Base-by-base conservation (phyloP, 2,329 filamentous ascomycete genomes). In the Allantophomopsis lycopodina region DNA sequence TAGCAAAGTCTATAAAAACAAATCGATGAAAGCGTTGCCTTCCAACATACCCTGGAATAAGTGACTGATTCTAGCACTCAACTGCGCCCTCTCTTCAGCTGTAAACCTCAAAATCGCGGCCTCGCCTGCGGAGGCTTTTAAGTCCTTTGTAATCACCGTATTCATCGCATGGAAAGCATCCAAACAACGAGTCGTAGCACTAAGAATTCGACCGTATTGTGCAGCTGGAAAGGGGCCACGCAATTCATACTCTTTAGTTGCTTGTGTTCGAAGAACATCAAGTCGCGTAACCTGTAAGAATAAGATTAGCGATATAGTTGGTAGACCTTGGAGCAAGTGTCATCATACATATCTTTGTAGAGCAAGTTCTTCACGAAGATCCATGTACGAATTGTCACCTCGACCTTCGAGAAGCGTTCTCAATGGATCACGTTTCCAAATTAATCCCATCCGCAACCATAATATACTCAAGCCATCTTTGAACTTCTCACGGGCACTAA, bases 111-210 rank as follows among this genome's bases (percentile, higher is more conserved):
- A 64, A 31, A 96, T 71, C 7, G 81, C 79, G 41, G 80, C 76
- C 61, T 96, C 89, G 4, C 89, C 88, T 18, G 80, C 73, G 2
- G 79, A 86, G 1, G 85, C 73, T 31, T 73, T 72, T 10, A 79
- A 66, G 43, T 89, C 83, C 52, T 88, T 89, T 53, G 83, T 71
- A 31, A 94, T 87, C 45, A 95, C 79, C 10, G 95, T 75, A 46
- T 89, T 93, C 85, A 98, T 94, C 38, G 88, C 86, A 54, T 96
- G 88, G 58, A 98, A 95, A 31, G 85, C 81, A 59, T 95, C 88
- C 4, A 96, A 75, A 60, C 95, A 84, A 39, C 82, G 78, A 45
- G 81, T 79, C 1, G 88, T 94, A 8, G 80, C 80, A 16, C 75
- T 73, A 55, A 96, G 71, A 42, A 96, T 82, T 30, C 77, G 73